Percentiles rank a stretch among this genome's conserved stretches.
These are phyloP conservation scores for Vachellia pachyceras DNA, from an alignment of 306 rosid genomes.

Conservation along the genomic window DNA sequence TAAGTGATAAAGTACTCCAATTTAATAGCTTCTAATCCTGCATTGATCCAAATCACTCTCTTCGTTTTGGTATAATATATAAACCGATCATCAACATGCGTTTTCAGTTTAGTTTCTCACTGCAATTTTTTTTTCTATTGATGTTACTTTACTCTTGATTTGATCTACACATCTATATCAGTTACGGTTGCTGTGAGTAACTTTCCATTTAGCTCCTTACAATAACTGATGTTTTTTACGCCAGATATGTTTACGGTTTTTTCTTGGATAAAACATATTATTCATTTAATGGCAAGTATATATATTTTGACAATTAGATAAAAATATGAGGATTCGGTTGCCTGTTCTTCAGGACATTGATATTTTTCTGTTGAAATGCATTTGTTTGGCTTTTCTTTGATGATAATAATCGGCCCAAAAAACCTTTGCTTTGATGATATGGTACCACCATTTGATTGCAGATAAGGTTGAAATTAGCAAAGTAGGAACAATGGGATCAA, in stretches of 20 bases:
- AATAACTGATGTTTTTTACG: slow-evolving; percentile 21
- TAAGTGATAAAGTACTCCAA: slow-evolving; percentile 46
- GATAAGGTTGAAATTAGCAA: slow-evolving; percentile 46
- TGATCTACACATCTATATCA: slow-evolving; percentile 22
- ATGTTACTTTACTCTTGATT: slow-evolving; percentile 28
- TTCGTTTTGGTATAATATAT: slow-evolving; percentile 5
- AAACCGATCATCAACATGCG: not conserved
- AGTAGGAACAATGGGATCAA: slow-evolving; percentile 38
- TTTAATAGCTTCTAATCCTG: slow-evolving; percentile 28
- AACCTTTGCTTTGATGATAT: slow-evolving; percentile 36
- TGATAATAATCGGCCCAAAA: slow-evolving; percentile 25
- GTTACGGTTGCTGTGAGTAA: slow-evolving; percentile 21
- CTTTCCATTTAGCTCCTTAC: slow-evolving; percentile 27
- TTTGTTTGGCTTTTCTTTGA: slow-evolving; percentile 30
- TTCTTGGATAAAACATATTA: not conserved
- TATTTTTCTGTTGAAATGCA: slow-evolving; percentile 21
- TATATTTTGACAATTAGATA: slow-evolving; percentile 1
- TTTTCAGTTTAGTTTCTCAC: slow-evolving; percentile 34
- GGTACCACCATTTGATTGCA: slow-evolving; percentile 51
- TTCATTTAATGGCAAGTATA: slow-evolving; percentile 13
- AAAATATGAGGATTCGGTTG: slow-evolving; percentile 26
- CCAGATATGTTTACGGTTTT: slow-evolving; percentile 1
- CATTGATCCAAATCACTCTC: slow-evolving; percentile 28
- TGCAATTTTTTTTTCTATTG: slow-evolving; percentile 30
- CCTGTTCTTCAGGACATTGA: slow-evolving; percentile 10